Conservation (phyloP, 768 basidiomycete species). For the Boletellus ananas region DNA sequence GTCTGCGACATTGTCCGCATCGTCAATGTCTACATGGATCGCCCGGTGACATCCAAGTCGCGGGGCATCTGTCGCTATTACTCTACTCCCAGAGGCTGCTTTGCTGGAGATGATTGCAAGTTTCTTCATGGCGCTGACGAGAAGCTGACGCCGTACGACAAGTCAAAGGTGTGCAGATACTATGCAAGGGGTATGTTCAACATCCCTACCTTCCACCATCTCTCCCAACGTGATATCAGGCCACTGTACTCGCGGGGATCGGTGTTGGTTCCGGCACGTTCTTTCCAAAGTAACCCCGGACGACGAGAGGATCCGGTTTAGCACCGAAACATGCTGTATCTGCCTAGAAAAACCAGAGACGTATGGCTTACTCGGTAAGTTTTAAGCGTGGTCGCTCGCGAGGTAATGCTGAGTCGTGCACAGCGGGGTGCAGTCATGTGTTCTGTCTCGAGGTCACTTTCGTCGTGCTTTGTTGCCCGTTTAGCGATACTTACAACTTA, state of each 20-base stretch:
- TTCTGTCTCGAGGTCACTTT: constrained; percentile 66
- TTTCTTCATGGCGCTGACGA: constrained; percentile 62
- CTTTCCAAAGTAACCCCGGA: constrained; percentile 19
- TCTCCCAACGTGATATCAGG: constrained; percentile 38
- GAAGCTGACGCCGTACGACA: constrained; percentile 64
- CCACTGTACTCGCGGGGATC: constrained; percentile 63
- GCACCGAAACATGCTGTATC: constrained; percentile 60
- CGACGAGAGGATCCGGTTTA: constrained; percentile 26
- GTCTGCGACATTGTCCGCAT: constrained; percentile 3
- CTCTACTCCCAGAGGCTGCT: constrained; percentile 61
- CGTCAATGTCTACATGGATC: constrained; percentile 35
- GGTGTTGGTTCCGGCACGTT: constrained; percentile 74
- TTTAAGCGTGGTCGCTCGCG: not conserved
- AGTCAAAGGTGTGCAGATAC: constrained; percentile 64
- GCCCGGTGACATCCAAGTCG: constrained; percentile 66
- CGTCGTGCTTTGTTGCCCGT: not conserved
- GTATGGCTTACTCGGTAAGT: constrained; percentile 65
- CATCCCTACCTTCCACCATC: not conserved
- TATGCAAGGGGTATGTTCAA: constrained; percentile 50
- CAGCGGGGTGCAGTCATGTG: constrained; percentile 72
- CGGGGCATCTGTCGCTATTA: constrained; percentile 73
- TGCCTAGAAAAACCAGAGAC: constrained; percentile 70
- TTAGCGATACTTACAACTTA: constrained; percentile 4
- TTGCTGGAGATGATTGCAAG: constrained; percentile 65
- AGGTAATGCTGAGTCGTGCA: constrained; percentile 4